Percentiles rank a stretch among this genome's conserved stretches.
Evolutionary conservation across 805 yeast species (phyloP).

Genomic region (Monosporozyma unispora): DNA sequence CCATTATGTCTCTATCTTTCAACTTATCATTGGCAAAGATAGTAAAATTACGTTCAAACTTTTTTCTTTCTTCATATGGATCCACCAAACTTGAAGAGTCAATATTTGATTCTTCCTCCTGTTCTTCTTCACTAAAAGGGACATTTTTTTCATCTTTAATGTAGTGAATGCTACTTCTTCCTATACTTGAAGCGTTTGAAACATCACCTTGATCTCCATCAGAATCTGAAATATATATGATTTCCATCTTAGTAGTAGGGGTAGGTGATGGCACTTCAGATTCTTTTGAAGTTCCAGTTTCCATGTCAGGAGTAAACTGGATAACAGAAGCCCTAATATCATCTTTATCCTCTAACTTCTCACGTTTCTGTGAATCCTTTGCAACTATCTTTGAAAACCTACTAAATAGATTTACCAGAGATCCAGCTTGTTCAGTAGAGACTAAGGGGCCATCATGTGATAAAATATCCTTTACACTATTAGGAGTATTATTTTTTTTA

Average conservation of each 20-base stretch:
- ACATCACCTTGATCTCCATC: slow-evolving; percentile 1
- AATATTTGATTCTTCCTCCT: background rate
- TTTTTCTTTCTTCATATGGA: slow-evolving; percentile 7
- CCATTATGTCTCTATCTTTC: slow-evolving; percentile 4
- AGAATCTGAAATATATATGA: slow-evolving; percentile 10
- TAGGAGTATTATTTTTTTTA: background rate
- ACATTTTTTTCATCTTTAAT: background rate
- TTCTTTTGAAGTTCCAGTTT: background rate
- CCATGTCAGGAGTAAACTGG: background rate
- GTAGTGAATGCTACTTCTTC: background rate
- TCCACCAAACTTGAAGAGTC: background rate
- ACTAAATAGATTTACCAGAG: too few relatives aligned
- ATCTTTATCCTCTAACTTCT: background rate
- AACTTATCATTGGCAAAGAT: slow-evolving; percentile 8
- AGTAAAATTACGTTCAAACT: slow-evolving; percentile 13
- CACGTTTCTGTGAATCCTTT: too few relatives aligned
- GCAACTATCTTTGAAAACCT: too few relatives aligned
- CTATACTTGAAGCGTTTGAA: background rate
- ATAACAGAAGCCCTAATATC: background rate
- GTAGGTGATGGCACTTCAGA: background rate
- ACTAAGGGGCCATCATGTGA: background rate
- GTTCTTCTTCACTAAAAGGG: background rate
- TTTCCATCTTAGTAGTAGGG: slow-evolving; percentile 9
- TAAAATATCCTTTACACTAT: background rate
- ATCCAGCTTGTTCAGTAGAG: too few relatives aligned